Base-by-base conservation (phyloP, 2,329 filamentous ascomycete species). In the Rachicladosporium sp. region DNA sequence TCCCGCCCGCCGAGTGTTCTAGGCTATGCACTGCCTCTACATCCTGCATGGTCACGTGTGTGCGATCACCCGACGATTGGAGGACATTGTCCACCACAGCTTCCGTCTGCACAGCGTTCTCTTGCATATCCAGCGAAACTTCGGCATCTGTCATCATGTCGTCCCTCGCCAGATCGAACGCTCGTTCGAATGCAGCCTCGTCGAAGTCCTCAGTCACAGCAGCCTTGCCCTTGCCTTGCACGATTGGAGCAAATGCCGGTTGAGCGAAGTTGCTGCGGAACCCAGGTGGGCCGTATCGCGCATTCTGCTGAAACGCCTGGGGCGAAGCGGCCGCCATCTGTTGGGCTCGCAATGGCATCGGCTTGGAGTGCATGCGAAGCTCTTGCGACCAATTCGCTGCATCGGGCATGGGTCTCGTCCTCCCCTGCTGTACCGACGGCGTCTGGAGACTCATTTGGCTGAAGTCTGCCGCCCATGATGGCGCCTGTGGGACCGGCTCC, bases 321-420 rank as follows among this genome's bases (percentile, higher is more conserved):
- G 55, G 54, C 11, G 53, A 53, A 8, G 49, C 45, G 9, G 48
- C 41, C 9, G 51, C 51, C 23, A 27, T 27, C 29, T 44, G 42
- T 38, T 53, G 51, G 10, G 50, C 46, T 43, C 50, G 46, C 7
- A 53, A 52, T n/a, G 51, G 48, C 21, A 32, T 37, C 41, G 66
- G 62, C 31, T 62, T 57, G 23, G 54, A 50, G 29, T 67, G 66
- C 15, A 58, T 56, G 49, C 71, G 55, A 50, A 80, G 80, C 48
- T 79, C 76, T 50, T 74, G 66, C 37, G 75, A 77, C 77, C 80
- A 62, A 65, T 63, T 55, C 21, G 46, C 38, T 27, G 44, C 41
- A 34, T 36, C 43, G n/a, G 48, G 43, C 52, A 73, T 52, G 51
- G 69, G 50, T 27, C 23, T 27, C 23, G 23, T 27, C 23, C 23